phyloP scores from a whole-genome alignment of 208 protist species.

The Leishmania braziliensis region DNA sequence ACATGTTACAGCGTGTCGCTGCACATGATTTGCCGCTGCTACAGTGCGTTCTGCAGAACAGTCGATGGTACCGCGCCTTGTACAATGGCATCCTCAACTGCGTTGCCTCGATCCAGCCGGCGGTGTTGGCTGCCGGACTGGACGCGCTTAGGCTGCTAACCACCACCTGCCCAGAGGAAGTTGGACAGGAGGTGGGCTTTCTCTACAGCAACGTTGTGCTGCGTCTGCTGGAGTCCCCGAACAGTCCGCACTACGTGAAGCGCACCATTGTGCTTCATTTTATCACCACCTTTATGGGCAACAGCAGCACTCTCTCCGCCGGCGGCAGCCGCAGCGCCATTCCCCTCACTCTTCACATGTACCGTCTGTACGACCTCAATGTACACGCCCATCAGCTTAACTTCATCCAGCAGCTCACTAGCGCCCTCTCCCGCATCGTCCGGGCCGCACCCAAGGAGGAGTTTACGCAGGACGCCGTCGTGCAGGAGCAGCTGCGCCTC shows the following conservation, averaged over 20 bases:
- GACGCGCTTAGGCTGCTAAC: constrained; percentile 87
- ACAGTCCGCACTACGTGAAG: constrained; percentile 88
- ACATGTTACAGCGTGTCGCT: constrained; percentile 48
- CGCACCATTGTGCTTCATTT: constrained; percentile 85
- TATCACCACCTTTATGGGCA: constrained; percentile 61
- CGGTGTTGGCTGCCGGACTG: constrained; percentile 89
- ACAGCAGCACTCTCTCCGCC: constrained; percentile 9
- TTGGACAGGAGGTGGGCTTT: constrained; percentile 89
- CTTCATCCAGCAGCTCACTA: constrained; percentile 78
- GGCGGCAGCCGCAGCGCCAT: constrained; percentile 2
- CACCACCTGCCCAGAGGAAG: constrained; percentile 36
- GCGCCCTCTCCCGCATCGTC: constrained; percentile 77
- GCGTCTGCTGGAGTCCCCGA: constrained; percentile 89
- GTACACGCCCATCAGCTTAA: constrained; percentile 78
- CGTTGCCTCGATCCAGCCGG: constrained; percentile 76
- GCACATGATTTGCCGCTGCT: constrained; percentile 39
- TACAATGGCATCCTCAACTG: constrained; percentile 90
- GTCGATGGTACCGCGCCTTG: constrained; percentile 73
- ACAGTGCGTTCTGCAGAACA: constrained; percentile 32
- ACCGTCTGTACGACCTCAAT: constrained; percentile 82
- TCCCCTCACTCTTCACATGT: constrained; percentile 75
- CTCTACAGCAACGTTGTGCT: constrained; percentile 93
- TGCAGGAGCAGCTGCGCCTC: constrained; percentile 34
- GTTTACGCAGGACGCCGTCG: constrained; percentile 21
- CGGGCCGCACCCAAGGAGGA: constrained; percentile 57